phyloP scores from a whole-genome alignment of 192 early-diverging fungal species.

The Endogone sp. region DNA sequence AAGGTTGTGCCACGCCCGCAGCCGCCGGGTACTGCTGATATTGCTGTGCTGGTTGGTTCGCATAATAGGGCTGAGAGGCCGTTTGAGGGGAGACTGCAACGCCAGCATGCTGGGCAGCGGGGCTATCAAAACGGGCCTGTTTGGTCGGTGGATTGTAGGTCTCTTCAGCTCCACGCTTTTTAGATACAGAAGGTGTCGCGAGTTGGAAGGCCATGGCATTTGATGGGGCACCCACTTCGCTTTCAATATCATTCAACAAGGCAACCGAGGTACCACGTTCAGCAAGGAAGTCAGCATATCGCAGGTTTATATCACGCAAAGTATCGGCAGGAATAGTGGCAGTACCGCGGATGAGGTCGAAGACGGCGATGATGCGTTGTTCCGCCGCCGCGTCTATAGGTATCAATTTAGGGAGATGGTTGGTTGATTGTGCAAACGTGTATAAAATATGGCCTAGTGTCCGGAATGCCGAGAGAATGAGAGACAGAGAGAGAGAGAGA shows the following conservation, averaged over 20 bases:
- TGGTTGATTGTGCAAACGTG: conserved; percentile 4
- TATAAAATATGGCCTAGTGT: no score
- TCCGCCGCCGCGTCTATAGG: conserved; percentile 32
- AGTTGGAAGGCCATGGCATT: not conserved
- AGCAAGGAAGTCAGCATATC: conserved; percentile 52
- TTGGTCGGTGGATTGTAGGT: no score
- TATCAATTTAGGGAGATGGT: conserved; percentile 7
- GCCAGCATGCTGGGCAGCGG: no score
- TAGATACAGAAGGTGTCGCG: conserved; percentile 17
- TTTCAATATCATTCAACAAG: conserved; percentile 42
- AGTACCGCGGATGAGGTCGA: conserved; percentile 38
- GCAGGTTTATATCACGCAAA: conserved; percentile 48
- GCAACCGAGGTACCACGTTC: conserved; percentile 45
- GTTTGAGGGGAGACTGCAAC: no score
- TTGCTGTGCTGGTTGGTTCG: no score
- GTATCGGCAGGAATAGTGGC: conserved; percentile 42
- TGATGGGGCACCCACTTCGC: conserved; percentile 26
- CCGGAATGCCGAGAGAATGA: no score
- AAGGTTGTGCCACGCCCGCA: no score
- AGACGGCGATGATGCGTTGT: conserved; percentile 37
- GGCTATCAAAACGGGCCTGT: no score
- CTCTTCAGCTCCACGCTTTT: conserved; percentile 32
- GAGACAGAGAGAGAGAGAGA: no score
- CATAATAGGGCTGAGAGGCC: no score
- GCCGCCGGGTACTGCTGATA: no score